These are phyloP conservation scores for Plectosphaerella cucumerina DNA, from an alignment of 2,329 filamentous ascomycete genomes.

Conservation along the genomic window DNA sequence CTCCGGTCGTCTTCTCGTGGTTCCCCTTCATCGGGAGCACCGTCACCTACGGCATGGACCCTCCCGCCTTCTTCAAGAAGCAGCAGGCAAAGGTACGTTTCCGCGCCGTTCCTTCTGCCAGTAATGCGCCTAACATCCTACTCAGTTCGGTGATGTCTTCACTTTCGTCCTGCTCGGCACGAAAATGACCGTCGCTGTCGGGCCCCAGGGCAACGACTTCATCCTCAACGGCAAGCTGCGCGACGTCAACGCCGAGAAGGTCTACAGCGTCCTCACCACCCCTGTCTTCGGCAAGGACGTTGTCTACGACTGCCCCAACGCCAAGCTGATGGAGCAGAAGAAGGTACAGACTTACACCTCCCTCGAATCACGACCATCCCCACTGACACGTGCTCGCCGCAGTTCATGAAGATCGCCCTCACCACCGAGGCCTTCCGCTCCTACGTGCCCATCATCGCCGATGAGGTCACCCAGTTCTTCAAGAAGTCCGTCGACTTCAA, in stretches of 20 bases:
- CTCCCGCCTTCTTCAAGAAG: constrained; percentile 78
- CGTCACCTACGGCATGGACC: constrained; percentile 91
- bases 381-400: constrained; percentile 13
- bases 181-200: constrained; percentile 83
- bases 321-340: constrained; percentile 95
- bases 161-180: constrained; percentile 85
- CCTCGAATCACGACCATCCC: neutral
- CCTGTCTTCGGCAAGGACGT: constrained; percentile 79
- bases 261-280: constrained; percentile 73
- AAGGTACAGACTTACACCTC: constrained; percentile 55
- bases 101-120: neutral
- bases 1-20: constrained; percentile 77
- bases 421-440: constrained; percentile 68
- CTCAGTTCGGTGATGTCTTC: constrained; percentile 80
- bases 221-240: constrained; percentile 87
- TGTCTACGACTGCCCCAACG: constrained; percentile 86
- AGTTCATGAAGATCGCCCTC: constrained; percentile 79
- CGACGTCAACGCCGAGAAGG: constrained; percentile 86
- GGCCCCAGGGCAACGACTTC: constrained; percentile 82
- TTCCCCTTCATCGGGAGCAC: constrained; percentile 86
- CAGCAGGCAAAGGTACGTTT: constrained; percentile 68
- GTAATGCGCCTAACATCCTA: neutral
- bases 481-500: constrained; percentile 64
- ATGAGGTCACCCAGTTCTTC: constrained; percentile 71
- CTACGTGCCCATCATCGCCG: constrained; percentile 75